Conservation (phyloP, 2,329 filamentous ascomycete genomes). For the Capronia epimyces region DNA sequence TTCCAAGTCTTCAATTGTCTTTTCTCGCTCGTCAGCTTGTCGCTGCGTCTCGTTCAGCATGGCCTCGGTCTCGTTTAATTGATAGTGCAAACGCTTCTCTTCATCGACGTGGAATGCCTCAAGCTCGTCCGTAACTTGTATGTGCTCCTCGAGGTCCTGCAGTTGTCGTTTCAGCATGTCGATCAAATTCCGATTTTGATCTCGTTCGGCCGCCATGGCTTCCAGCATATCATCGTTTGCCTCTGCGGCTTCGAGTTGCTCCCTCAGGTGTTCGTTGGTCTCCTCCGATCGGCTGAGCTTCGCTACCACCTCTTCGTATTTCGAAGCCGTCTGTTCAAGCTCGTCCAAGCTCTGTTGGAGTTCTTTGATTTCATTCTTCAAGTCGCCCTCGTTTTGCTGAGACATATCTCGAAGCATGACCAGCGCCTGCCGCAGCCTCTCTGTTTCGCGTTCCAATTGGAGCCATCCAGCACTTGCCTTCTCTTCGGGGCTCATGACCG, state of each 20-base stretch:
- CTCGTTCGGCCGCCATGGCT: conserved; percentile 80
- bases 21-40: conserved; percentile 68
- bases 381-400: conserved; percentile 74
- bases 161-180: conserved; percentile 46
- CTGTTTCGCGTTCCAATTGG: conserved; percentile 85
- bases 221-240: conserved; percentile 93
- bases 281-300: conserved; percentile 67
- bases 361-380: conserved; percentile 67
- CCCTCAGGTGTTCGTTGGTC: conserved; percentile 75
- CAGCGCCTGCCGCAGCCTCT: conserved; percentile 78
- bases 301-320: conserved; percentile 65
- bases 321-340: conserved; percentile 59
- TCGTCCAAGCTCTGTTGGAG: conserved; percentile 70
- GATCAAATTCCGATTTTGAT: conserved; percentile 43
- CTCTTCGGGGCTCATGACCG: conserved; percentile 84
- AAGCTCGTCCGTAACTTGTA: conserved; percentile 90
- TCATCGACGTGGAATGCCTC: conserved; percentile 70
- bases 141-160: conserved; percentile 80
- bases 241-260: conserved; percentile 83
- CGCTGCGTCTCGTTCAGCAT: conserved; percentile 77
- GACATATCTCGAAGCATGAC: conserved; percentile 79
- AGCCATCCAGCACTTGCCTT: conserved; percentile 80
- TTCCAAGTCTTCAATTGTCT: conserved; percentile 77
- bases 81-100: conserved; percentile 85
- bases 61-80: conserved; percentile 81